phyloP scores from a whole-genome alignment of 179 eudicot genomes.

The Dionaea muscipula region DNA sequence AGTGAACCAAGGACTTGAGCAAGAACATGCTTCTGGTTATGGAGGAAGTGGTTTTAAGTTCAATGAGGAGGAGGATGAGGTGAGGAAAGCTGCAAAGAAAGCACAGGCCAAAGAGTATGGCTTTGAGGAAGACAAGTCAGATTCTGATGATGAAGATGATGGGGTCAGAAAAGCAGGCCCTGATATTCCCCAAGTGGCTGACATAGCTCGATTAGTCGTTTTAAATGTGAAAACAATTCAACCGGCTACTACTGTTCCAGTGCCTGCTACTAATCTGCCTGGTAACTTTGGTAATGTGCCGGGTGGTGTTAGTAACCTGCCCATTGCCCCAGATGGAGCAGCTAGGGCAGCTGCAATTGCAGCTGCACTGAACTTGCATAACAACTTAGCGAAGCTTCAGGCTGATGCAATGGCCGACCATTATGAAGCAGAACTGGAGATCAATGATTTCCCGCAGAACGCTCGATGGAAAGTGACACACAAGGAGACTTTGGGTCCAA shows the following conservation, averaged over 20 bases:
- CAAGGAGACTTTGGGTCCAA: constrained; percentile 82
- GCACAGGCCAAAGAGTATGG: constrained; percentile 91
- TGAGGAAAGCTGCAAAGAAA: constrained; percentile 78
- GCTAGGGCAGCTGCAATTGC: constrained; percentile 61
- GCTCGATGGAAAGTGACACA: constrained; percentile 97
- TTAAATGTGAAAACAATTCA: constrained; percentile 25
- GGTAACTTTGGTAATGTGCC: constrained; percentile 16
- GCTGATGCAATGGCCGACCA: constrained; percentile 86
- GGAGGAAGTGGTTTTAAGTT: constrained; percentile 94
- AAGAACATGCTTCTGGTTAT: constrained; percentile 78
- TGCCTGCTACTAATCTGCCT: constrained; percentile 22
- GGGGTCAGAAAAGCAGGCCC: constrained; percentile 62
- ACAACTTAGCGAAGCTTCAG: constrained; percentile 69
- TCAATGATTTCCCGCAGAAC: constrained; percentile 89
- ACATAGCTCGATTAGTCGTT: constrained; percentile 35
- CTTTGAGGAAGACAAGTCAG: constrained; percentile 77
- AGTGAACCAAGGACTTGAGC: constrained; percentile 79
- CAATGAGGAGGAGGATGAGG: constrained; percentile 92
- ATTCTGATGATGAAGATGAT: constrained; percentile 82
- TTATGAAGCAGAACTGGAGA: constrained; percentile 85
- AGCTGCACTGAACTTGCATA: constrained; percentile 69
- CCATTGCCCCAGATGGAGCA: constrained; percentile 34
- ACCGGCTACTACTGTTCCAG: constrained; percentile 8
- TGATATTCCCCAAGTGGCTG: constrained; percentile 35
- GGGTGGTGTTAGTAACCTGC: constrained; percentile 17